A percentile compares a stretch with the other conserved stretches of the same genome.
phyloP scores from a whole-genome alignment of 148 eudicot genomes.

The Vaccinium vitisidaea region DNA sequence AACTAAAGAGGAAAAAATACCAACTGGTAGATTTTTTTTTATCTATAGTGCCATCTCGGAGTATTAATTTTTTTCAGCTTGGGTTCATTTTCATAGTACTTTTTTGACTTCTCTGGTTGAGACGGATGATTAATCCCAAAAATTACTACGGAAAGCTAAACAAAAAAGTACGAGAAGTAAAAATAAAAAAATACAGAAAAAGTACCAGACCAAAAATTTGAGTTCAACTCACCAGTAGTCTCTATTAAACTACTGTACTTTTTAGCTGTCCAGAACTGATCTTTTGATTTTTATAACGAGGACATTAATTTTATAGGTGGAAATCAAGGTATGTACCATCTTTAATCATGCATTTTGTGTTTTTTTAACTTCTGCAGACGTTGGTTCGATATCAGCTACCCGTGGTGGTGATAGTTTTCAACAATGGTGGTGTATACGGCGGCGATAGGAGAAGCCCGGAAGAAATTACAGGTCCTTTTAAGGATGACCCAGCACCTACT shows the following conservation, averaged over 20 bases:
- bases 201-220: too few species aligned
- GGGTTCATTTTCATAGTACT: too few species aligned
- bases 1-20: too few species aligned
- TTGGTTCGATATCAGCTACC: constrained; percentile 87
- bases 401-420: constrained; percentile 79
- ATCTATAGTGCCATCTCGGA: too few species aligned
- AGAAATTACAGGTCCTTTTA: constrained; percentile 73
- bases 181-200: too few species aligned
- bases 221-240: too few species aligned
- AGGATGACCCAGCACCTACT: constrained; percentile 88
- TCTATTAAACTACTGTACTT: background rate
- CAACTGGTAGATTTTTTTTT: too few species aligned
- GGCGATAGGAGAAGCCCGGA: constrained; percentile 78
- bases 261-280: background rate
- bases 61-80: too few species aligned
- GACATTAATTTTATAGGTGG: background rate
- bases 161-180: too few species aligned
- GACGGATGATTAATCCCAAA: too few species aligned
- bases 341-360: background rate
- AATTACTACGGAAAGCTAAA: too few species aligned
- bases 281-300: background rate
- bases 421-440: constrained; percentile 90
- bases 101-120: too few species aligned
- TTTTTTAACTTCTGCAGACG: constrained; percentile 44
- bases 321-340: background rate